Conservation (phyloP, 257 asterid genomes). For the Nicotiana sylvestris region DNA sequence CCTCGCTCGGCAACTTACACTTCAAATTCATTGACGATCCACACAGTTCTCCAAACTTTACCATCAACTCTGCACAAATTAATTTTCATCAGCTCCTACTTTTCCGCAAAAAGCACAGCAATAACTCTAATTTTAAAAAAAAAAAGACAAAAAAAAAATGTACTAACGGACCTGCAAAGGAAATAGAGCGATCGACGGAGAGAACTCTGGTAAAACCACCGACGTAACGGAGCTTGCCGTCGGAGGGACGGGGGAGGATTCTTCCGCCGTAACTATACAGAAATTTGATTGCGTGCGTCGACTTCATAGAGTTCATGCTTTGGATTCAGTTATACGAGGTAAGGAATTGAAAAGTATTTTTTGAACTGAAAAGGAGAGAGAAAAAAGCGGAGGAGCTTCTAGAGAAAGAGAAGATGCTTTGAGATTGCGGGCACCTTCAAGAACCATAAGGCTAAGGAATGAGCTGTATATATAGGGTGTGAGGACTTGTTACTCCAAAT, state of each 20-base stretch:
- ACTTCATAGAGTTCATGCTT: conserved; percentile 19
- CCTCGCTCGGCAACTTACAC: conserved; percentile 78
- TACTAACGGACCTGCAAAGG: conserved; percentile 25
- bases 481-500: not conserved
- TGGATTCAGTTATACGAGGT: conserved; percentile 22
- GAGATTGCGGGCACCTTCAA: conserved; percentile 3
- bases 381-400: not conserved
- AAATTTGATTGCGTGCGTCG: conserved; percentile 42
- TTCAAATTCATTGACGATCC: conserved; percentile 63
- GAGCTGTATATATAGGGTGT: conserved; percentile 5
- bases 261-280: conserved; percentile 83
- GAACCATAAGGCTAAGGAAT: not conserved
- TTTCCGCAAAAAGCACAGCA: not conserved
- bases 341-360: not conserved
- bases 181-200: conserved; percentile 43
- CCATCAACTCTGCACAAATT: conserved; percentile 50
- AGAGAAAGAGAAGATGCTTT: conserved; percentile 16
- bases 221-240: conserved; percentile 70
- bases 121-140: not conserved
- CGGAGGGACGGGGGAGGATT: conserved; percentile 58
- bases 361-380: conserved; percentile 11
- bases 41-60: conserved; percentile 70
- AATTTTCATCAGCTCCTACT: not conserved
- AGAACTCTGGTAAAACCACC: conserved; percentile 86
- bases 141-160: not conserved